Percentiles rank a stretch among this genome's conserved stretches.
phyloP scores from a whole-genome alignment of 2,329 filamentous ascomycete genomes.

The Thielaviopsis ethacetica region DNA sequence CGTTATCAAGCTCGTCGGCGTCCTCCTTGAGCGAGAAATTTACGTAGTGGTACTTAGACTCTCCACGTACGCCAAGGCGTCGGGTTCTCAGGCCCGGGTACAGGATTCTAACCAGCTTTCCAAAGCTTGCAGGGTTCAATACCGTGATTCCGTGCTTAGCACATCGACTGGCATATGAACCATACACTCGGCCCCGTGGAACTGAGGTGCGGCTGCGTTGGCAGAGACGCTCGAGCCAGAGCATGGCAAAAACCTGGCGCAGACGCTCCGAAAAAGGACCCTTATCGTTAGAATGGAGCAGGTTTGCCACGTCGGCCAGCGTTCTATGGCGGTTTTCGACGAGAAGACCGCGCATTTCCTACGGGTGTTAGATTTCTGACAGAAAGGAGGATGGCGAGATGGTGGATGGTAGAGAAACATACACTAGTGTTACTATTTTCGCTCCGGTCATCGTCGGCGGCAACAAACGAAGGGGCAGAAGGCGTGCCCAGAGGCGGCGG shows the following conservation, averaged over 20 bases:
- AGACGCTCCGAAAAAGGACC: constrained; percentile 70
- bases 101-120: constrained; percentile 88
- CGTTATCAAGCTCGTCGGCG: constrained; percentile 6
- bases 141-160: constrained; percentile 88
- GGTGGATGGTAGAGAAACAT: not conserved
- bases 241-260: constrained; percentile 75
- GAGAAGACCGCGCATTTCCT: constrained; percentile 60
- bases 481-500: constrained; percentile 3
- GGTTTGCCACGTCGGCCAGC: constrained; percentile 55
- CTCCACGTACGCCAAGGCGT: constrained; percentile 78
- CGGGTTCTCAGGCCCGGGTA: constrained; percentile 91
- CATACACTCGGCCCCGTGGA: constrained; percentile 82
- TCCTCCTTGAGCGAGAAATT: constrained; percentile 47
- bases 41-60: constrained; percentile 96
- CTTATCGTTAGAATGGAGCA: constrained; percentile 63
- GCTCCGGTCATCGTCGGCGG: constrained; percentile 7
- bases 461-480: constrained; percentile 4
- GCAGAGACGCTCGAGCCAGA: constrained; percentile 65
- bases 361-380: constrained; percentile 46
- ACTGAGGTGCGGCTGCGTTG: constrained; percentile 68
- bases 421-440: constrained; percentile 8
- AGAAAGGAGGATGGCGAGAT: no score
- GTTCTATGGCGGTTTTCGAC: constrained; percentile 49
- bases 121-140: constrained; percentile 91
- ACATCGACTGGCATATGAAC: constrained; percentile 85